Percentiles rank a stretch among this genome's conserved stretches.
These are phyloP conservation scores for Torulaspora quercuum DNA, from an alignment of 805 yeast genomes.

Conservation along the genomic window DNA sequence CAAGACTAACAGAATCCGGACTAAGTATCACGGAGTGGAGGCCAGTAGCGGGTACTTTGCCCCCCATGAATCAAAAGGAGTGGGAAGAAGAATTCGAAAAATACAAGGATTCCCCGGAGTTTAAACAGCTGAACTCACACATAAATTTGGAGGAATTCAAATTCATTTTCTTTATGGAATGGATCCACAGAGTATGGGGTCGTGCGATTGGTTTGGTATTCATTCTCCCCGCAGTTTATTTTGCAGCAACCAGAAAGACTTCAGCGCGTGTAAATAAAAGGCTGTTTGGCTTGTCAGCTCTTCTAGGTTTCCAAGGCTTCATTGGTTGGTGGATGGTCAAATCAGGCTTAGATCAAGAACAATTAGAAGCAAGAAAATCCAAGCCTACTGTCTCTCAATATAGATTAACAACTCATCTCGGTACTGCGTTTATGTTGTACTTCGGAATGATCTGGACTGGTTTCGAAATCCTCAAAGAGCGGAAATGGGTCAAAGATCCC, in stretches of 20 bases:
- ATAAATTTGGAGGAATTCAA: constrained; percentile 83
- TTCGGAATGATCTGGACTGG: constrained; percentile 91
- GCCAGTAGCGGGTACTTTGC: constrained; percentile 93
- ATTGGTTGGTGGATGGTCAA: constrained; percentile 99
- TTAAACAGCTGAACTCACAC: constrained; percentile 81
- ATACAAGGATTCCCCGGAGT: constrained; percentile 86
- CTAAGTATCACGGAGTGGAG: constrained; percentile 97
- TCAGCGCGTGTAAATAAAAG: constrained; percentile 64
- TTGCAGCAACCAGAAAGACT: constrained; percentile 62
- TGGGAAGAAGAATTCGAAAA: constrained; percentile 85
- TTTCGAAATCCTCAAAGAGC: constrained; percentile 73
- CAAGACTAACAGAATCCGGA: constrained; percentile 94
- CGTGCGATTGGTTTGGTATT: constrained; percentile 83
- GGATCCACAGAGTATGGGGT: constrained; percentile 94
- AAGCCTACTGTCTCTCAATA: constrained; percentile 98
- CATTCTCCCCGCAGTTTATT: constrained; percentile 80
- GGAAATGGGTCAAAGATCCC: constrained; percentile 65
- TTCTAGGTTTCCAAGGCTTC: constrained; percentile 90
- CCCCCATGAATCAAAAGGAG: constrained; percentile 75
- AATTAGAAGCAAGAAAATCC: constrained; percentile 71
- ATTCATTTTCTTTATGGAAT: constrained; percentile 93
- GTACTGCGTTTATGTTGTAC: constrained; percentile 86
- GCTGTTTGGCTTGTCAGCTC: constrained; percentile 65
- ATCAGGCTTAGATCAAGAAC: constrained; percentile 83
- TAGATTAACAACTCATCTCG: constrained; percentile 87